Evolutionary conservation across 2,329 filamentous ascomycete genomes (phyloP).

Genomic region (Colletotrichum sp.): DNA sequence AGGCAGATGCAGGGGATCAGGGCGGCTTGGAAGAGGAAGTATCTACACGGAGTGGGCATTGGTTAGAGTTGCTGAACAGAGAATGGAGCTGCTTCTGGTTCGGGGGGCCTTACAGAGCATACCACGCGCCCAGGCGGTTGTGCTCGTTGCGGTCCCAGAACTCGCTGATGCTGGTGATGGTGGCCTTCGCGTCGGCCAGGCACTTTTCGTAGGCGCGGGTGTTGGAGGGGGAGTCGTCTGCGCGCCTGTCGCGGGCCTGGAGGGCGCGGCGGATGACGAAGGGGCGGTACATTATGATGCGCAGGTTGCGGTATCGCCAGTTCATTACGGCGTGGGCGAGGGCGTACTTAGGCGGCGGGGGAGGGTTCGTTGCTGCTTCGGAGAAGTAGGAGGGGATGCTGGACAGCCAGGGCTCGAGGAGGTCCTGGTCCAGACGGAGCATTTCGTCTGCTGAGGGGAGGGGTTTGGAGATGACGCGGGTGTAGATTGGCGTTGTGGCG

Average conservation of each 20-base stretch:
- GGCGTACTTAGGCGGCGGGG: slow-evolving; percentile 39
- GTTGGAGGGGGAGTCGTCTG: slow-evolving; percentile 6
- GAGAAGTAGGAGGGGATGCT: slow-evolving; percentile 41
- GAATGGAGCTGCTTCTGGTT: too few relatives aligned
- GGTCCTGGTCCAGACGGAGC: slow-evolving; percentile 41
- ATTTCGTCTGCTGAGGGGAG: slow-evolving; percentile 46
- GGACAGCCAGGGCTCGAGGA: slow-evolving; percentile 42
- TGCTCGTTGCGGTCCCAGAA: slow-evolving; percentile 43
- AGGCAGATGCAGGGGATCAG: slow-evolving; percentile 54
- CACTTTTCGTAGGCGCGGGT: slow-evolving; percentile 32
- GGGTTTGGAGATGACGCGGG: slow-evolving; percentile 47
- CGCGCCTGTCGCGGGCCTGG: not conserved
- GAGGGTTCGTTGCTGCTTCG: slow-evolving; percentile 33
- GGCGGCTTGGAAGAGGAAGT: slow-evolving; percentile 55
- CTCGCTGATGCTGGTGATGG: slow-evolving; percentile 40
- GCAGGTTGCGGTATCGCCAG: slow-evolving; percentile 49
- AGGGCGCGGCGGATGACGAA: slow-evolving; percentile 46
- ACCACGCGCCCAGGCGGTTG: slow-evolving; percentile 48
- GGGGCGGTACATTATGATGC: slow-evolving; percentile 53
- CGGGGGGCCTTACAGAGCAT: slow-evolving; percentile 34
- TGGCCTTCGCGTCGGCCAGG: slow-evolving; percentile 44
- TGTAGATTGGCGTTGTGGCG: slow-evolving; percentile 48
- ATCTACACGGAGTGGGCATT: slow-evolving; percentile 29
- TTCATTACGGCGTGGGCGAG: slow-evolving; percentile 46
- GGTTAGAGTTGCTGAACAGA: too few relatives aligned